Conservation (phyloP, 176 grass and related monocot species). For the Zea luxurians region DNA sequence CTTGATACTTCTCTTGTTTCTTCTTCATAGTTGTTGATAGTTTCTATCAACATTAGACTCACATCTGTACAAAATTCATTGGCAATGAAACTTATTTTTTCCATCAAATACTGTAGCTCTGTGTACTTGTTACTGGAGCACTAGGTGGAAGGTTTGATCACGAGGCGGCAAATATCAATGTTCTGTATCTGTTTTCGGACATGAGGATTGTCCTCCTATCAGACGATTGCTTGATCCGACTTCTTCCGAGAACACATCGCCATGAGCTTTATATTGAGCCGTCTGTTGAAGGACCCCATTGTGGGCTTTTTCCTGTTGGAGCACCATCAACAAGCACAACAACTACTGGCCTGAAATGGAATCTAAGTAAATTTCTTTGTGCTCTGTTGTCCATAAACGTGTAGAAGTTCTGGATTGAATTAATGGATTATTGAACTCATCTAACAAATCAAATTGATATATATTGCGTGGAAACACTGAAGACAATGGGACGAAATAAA, state of each 20-base stretch:
- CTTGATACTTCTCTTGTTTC: background rate
- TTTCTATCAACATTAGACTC: conserved; percentile 4
- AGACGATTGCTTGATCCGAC: conserved; percentile 73
- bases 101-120: conserved; percentile 48
- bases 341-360: conserved; percentile 66
- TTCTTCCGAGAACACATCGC: conserved; percentile 62
- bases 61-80: background rate
- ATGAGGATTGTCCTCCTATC: conserved; percentile 70
- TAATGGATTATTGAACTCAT: background rate
- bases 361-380: conserved; percentile 54
- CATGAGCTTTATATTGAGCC: conserved; percentile 68
- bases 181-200: conserved; percentile 64
- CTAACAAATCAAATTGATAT: background rate
- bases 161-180: conserved; percentile 71
- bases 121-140: conserved; percentile 63
- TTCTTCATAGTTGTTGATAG: background rate
- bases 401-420: background rate
- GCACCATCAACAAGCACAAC: conserved; percentile 58
- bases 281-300: conserved; percentile 66
- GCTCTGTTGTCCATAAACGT: conserved; percentile 19
- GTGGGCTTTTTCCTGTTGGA: conserved; percentile 66
- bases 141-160: conserved; percentile 84
- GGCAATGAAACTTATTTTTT: background rate
- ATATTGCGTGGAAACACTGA: background rate
- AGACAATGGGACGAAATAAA: background rate